Evolutionary conservation across 2,329 filamentous ascomycete species (phyloP).

Genomic region (Cercospora nicotianae): DNA sequence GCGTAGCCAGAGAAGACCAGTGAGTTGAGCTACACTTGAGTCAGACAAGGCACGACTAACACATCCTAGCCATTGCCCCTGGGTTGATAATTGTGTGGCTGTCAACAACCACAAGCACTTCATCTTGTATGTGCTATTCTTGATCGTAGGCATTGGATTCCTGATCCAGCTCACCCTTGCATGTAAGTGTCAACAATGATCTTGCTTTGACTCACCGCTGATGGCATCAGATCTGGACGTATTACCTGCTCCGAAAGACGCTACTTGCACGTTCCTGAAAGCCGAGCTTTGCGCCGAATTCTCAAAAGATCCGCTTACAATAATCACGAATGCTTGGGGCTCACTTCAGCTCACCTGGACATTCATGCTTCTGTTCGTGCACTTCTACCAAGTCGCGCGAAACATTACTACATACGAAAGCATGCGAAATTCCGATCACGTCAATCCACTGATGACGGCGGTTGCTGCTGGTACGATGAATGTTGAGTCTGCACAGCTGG

Average conservation of each 20-base stretch:
- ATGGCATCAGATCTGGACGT: constrained; percentile 34
- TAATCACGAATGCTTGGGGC: constrained; percentile 77
- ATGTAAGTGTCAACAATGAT: constrained; percentile 52
- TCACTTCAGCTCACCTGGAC: constrained; percentile 90
- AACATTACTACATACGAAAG: constrained; percentile 97
- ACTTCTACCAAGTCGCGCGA: constrained; percentile 86
- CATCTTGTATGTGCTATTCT: constrained; percentile 78
- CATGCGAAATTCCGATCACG: constrained; percentile 69
- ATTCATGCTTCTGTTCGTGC: constrained; percentile 92
- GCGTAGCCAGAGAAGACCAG: constrained; percentile 96
- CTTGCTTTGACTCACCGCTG: background rate
- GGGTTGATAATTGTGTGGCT: constrained; percentile 95
- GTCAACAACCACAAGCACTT: constrained; percentile 97
- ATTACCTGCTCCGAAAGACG: constrained; percentile 52
- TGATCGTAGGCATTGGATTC: constrained; percentile 72
- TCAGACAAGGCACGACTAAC: constrained; percentile 6
- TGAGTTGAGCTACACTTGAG: constrained; percentile 51
- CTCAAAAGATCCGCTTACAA: constrained; percentile 79
- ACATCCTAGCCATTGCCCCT: constrained; percentile 80
- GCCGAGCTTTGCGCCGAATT: constrained; percentile 71
- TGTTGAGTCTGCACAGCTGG: constrained; percentile 68
- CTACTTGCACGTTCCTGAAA: constrained; percentile 72
- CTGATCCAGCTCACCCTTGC: constrained; percentile 71
- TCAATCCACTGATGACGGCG: constrained; percentile 66
- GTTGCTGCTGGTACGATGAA: constrained; percentile 70